Evolutionary conservation across 1,284 basidiomycete species (phyloP).

Genomic region (Puccinia hordei): DNA sequence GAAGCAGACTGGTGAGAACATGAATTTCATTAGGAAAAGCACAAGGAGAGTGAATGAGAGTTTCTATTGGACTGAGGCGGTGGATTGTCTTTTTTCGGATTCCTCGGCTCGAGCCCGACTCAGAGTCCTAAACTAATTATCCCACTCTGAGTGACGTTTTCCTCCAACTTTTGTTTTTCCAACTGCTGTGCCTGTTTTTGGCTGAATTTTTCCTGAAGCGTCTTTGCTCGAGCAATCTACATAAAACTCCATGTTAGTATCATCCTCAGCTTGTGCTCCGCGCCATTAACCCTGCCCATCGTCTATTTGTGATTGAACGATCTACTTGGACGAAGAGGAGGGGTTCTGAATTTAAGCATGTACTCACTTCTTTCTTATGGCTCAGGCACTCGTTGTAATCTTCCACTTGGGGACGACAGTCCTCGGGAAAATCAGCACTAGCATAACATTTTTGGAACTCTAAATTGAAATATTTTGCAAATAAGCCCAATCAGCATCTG

Average conservation of each 20-base stretch:
- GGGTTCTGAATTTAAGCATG: not conserved
- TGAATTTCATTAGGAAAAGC: not conserved
- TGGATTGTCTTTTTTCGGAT: conserved; percentile 16
- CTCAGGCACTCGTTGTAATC: conserved; percentile 60
- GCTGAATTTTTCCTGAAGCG: conserved; percentile 73
- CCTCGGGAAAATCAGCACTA: conserved; percentile 57
- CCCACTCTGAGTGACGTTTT: conserved; percentile 32
- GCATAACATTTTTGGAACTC: conserved; percentile 60
- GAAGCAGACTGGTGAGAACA: conserved; percentile 7
- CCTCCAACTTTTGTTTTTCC: conserved; percentile 28
- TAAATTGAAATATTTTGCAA: not conserved
- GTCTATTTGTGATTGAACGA: not conserved
- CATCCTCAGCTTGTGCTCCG: too few relatives aligned
- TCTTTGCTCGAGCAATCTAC: conserved; percentile 73
- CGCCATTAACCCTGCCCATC: too few relatives aligned
- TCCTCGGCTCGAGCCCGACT: conserved; percentile 29
- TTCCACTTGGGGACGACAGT: conserved; percentile 58
- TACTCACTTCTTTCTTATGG: conserved; percentile 58
- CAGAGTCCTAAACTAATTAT: conserved; percentile 32
- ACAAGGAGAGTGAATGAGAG: not conserved
- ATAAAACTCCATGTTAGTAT: not conserved
- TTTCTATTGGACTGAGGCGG: conserved; percentile 1
- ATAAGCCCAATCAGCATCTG: not conserved
- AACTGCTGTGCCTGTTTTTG: conserved; percentile 64
- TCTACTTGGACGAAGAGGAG: not conserved